Evolutionary conservation across 441 rosid species (phyloP).

Genomic region (Populus hybrid): DNA sequence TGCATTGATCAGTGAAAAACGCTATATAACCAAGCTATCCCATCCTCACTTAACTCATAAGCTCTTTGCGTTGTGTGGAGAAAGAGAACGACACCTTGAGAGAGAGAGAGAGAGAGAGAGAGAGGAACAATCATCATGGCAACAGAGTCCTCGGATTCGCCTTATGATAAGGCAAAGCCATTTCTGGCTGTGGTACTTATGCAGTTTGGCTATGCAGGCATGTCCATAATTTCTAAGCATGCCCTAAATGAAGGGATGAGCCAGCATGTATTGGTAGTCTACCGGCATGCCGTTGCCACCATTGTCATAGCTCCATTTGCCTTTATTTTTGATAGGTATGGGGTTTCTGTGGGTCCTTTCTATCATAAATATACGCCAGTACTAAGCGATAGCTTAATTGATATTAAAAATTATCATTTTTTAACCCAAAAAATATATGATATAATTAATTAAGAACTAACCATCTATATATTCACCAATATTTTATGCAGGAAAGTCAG

Average conservation of each 20-base stretch:
- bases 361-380: too few relatives aligned
- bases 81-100: neutral
- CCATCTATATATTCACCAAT: neutral
- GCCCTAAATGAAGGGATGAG: slow-evolving; percentile 87
- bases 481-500: slow-evolving; percentile 59
- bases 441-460: too few relatives aligned
- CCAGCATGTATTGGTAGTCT: slow-evolving; percentile 76
- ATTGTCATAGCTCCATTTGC: slow-evolving; percentile 79
- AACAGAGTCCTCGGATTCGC: slow-evolving; percentile 17
- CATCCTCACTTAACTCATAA: slow-evolving; percentile 23
- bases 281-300: slow-evolving; percentile 83
- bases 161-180: slow-evolving; percentile 42
- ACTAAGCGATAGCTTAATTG: too few relatives aligned
- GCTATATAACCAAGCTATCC: slow-evolving; percentile 33
- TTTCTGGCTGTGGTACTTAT: slow-evolving; percentile 60
- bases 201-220: slow-evolving; percentile 83
- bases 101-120: neutral
- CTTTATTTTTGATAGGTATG: slow-evolving; percentile 59
- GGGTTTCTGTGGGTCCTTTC: neutral
- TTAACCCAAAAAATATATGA: too few relatives aligned
- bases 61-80: slow-evolving; percentile 4
- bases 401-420: too few relatives aligned
- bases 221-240: slow-evolving; percentile 72
- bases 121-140: neutral
- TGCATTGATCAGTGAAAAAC: slow-evolving; percentile 9